Percentiles rank a stretch among this genome's conserved stretches.
These are phyloP conservation scores for Gossypium bickii DNA, from an alignment of 345 rosid genomes.

Conservation along the genomic window DNA sequence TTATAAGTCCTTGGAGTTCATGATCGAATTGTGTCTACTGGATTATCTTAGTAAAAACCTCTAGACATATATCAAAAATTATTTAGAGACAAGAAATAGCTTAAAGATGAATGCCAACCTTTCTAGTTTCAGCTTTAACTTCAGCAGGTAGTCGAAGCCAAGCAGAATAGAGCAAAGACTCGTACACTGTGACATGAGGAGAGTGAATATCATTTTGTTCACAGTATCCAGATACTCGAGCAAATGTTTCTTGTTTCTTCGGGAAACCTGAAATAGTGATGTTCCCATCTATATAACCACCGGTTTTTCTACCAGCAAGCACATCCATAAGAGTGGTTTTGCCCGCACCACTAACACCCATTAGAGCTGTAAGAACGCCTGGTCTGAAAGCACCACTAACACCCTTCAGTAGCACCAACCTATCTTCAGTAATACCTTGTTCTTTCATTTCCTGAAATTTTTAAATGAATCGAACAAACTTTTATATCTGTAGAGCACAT, in stretches of 20 bases:
- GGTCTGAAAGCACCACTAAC: conserved; percentile 83
- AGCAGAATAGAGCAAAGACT: conserved; percentile 70
- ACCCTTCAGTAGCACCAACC: conserved; percentile 57
- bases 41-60: neutral
- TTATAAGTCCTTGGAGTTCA: neutral
- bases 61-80: neutral
- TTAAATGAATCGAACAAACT: conserved; percentile 1
- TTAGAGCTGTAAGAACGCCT: conserved; percentile 75
- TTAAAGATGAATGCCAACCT: conserved; percentile 32
- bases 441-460: conserved; percentile 46
- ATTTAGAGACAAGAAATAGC: neutral
- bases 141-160: conserved; percentile 63
- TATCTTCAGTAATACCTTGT: conserved; percentile 56
- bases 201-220: conserved; percentile 80
- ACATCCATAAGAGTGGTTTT: conserved; percentile 91
- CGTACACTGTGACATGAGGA: conserved; percentile 70
- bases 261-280: conserved; percentile 68
- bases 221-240: conserved; percentile 74
- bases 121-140: conserved; percentile 43
- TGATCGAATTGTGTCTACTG: neutral
- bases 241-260: conserved; percentile 77
- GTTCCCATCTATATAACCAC: conserved; percentile 67
- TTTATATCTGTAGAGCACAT: neutral
- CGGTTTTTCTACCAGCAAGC: conserved; percentile 80
- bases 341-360: conserved; percentile 86